Evolutionary conservation across 192 early-diverging fungal species (phyloP).

Genomic region (Coemansia sp.): DNA sequence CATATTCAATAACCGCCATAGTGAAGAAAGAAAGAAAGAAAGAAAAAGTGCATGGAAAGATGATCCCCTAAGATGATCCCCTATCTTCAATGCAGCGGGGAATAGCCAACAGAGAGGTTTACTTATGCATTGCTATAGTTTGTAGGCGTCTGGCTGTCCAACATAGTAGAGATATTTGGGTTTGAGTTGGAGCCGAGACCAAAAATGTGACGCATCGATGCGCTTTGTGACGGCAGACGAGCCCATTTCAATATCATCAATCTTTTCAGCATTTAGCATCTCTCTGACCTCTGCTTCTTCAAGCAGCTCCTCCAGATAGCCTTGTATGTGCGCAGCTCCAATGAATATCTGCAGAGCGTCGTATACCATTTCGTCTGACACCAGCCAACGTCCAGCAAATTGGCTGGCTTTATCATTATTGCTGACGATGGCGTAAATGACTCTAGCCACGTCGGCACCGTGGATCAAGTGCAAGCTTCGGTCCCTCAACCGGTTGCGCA

Average conservation of each 20-base stretch:
- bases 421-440: slow-evolving; percentile 18
- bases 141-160: slow-evolving; percentile 25
- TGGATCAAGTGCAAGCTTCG: slow-evolving; percentile 48
- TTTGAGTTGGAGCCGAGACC: slow-evolving; percentile 19
- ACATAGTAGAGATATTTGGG: slow-evolving; percentile 25
- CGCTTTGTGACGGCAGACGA: slow-evolving; percentile 23
- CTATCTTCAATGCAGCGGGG: no score
- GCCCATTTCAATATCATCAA: slow-evolving; percentile 31
- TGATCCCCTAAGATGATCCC: no score
- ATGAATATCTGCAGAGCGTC: slow-evolving; percentile 36
- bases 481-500: slow-evolving; percentile 31
- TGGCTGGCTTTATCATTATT: neutral
- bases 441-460: slow-evolving; percentile 39
- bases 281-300: slow-evolving; percentile 8
- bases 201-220: slow-evolving; percentile 49
- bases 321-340: slow-evolving; percentile 20
- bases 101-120: no score
- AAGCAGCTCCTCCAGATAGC: slow-evolving; percentile 25
- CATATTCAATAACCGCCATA: neutral
- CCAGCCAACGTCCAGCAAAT: slow-evolving; percentile 34
- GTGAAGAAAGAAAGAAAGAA: no score
- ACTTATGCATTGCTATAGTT: neutral
- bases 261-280: slow-evolving; percentile 15
- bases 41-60: no score
- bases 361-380: slow-evolving; percentile 39